Percentiles rank a stretch among this genome's conserved stretches.
phyloP scores from a whole-genome alignment of 2,329 filamentous ascomycete species.

The Aspergillus awamori region DNA sequence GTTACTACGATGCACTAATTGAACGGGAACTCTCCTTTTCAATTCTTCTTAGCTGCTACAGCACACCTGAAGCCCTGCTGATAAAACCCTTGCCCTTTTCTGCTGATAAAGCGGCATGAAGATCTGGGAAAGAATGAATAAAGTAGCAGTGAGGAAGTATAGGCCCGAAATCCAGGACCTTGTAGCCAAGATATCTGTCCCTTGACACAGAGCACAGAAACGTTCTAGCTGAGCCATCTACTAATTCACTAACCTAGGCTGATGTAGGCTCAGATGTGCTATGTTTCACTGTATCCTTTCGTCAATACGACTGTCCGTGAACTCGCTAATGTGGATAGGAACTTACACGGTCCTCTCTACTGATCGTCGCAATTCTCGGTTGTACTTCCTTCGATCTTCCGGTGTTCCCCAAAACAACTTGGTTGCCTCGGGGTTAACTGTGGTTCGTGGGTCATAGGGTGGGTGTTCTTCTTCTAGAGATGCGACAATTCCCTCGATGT shows the following conservation, averaged over 20 bases:
- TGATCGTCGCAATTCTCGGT: constrained; percentile 74
- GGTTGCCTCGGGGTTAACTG: constrained; percentile 83
- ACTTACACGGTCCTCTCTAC: constrained; percentile 55
- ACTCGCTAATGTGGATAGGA: neutral
- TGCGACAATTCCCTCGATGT: constrained; percentile 80
- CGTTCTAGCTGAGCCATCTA: neutral
- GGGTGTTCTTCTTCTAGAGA: constrained; percentile 85
- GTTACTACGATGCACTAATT: no score
- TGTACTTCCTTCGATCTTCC: constrained; percentile 82
- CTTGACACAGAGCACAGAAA: neutral
- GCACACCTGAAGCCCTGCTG: no score
- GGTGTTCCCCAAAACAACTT: constrained; percentile 82
- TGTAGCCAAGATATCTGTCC: neutral
- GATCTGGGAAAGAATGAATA: no score
- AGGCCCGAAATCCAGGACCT: neutral
- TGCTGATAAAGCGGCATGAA: no score
- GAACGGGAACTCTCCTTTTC: no score
- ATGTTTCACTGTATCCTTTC: constrained; percentile 7
- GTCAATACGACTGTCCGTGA: neutral
- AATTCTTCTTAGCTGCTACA: no score
- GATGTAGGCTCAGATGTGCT: neutral
- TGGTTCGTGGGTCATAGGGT: constrained; percentile 84
- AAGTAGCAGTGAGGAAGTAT: no score
- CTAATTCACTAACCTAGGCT: no score
- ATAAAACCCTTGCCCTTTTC: no score